Conservation (phyloP, 1,284 basidiomycete species). For the Gymnopus androsaceus region DNA sequence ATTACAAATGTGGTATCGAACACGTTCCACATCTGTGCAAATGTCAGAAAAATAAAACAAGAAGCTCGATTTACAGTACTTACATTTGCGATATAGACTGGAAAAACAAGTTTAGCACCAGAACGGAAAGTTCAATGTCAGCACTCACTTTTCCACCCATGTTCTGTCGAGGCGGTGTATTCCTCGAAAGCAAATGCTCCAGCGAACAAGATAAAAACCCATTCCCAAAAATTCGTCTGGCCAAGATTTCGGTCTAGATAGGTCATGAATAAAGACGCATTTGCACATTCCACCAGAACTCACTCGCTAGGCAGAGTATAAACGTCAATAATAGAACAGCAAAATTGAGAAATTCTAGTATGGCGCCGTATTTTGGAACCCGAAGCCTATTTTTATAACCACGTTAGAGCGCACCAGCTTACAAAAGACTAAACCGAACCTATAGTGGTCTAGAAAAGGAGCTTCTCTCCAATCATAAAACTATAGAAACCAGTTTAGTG, state of each 20-base stretch:
- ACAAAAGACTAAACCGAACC: constrained; percentile 35
- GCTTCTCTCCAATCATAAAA: constrained; percentile 73
- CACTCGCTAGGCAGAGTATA: constrained; percentile 72
- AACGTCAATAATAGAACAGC: constrained; percentile 68
- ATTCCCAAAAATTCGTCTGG: constrained; percentile 61
- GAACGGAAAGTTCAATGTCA: constrained; percentile 34
- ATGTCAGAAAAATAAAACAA: too few species aligned
- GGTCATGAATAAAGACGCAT: constrained; percentile 6
- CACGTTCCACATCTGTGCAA: constrained; percentile 83
- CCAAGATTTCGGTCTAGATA: constrained; percentile 56
- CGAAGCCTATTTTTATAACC: constrained; percentile 53
- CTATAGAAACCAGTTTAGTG: constrained; percentile 45
- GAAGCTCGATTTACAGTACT: constrained; percentile 18
- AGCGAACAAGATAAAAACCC: constrained; percentile 73
- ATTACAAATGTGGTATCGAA: constrained; percentile 81
- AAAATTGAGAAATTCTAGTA: constrained; percentile 81
- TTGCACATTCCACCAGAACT: constrained; percentile 28
- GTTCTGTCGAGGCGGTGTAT: constrained; percentile 77
- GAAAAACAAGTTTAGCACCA: constrained; percentile 7
- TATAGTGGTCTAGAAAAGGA: constrained; percentile 83
- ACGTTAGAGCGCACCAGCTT: background rate
- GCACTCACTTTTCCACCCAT: constrained; percentile 81
- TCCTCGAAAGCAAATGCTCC: constrained; percentile 80
- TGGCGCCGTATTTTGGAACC: constrained; percentile 79
- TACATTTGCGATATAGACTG: constrained; percentile 84